Percentiles rank a stretch among this genome's conserved stretches.
These are phyloP conservation scores for Xylariaceae sp. DNA, from an alignment of 2,329 filamentous ascomycete genomes.

Conservation along the genomic window DNA sequence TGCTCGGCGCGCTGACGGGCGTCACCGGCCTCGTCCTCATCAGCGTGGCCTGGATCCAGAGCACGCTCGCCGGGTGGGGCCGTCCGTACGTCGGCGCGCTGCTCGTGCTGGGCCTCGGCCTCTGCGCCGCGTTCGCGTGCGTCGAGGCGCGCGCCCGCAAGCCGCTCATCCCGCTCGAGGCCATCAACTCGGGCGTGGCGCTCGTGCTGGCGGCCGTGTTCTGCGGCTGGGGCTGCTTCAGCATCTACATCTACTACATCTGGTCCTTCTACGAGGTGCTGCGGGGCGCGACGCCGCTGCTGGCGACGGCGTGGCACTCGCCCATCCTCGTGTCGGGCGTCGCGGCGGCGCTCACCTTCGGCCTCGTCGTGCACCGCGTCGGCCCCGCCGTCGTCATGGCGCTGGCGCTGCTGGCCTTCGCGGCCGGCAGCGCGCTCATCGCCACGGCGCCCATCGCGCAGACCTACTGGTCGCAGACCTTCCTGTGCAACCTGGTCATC, in stretches of 20 bases:
- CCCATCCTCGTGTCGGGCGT: constrained; percentile 30
- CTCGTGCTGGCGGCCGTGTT: constrained; percentile 43
- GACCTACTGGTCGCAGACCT: constrained; percentile 47
- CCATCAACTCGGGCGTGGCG: constrained; percentile 36
- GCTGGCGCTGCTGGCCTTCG: constrained; percentile 24
- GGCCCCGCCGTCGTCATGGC: constrained; percentile 25
- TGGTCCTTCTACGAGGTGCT: constrained; percentile 34
- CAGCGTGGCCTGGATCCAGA: constrained; percentile 55
- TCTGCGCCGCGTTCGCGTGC: constrained; percentile 42
- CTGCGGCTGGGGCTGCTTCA: constrained; percentile 39
- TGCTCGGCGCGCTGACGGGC: constrained; percentile 30
- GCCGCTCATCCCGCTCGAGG: constrained; percentile 45
- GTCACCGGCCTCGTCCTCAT: constrained; percentile 46
- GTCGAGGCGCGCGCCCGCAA: constrained; percentile 40
- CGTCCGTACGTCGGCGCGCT: constrained; percentile 42
- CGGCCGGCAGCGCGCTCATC: constrained; percentile 22
- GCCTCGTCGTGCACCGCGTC: constrained; percentile 22
- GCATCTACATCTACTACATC: constrained; percentile 36
- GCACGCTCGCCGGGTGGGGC: constrained; percentile 43
- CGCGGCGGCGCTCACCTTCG: constrained; percentile 24
- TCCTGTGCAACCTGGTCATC: constrained; percentile 41
- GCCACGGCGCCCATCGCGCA: constrained; percentile 36
- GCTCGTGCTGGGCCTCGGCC: constrained; percentile 41
- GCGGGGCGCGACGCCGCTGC: constrained; percentile 29
- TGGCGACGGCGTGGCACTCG: constrained; percentile 30